These are phyloP conservation scores for Adansonia rubrostipa DNA, from an alignment of 441 rosid genomes.

Conservation along the genomic window DNA sequence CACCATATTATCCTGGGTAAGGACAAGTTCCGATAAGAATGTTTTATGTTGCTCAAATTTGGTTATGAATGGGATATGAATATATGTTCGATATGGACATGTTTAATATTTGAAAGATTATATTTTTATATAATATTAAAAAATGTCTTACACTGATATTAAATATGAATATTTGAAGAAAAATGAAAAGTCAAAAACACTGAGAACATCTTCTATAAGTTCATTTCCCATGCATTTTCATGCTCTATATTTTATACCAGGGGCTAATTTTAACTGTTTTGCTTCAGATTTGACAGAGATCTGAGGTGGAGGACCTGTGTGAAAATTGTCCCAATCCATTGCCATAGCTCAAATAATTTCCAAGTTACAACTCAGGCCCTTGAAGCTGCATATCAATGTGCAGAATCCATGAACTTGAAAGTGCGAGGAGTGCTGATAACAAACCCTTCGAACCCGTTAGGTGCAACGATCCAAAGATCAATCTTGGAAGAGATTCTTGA, in stretches of 20 bases:
- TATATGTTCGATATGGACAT: too few species aligned
- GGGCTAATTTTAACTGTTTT: conserved; percentile 11
- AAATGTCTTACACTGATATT: too few species aligned
- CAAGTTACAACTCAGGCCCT: conserved; percentile 77
- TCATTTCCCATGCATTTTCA: background rate
- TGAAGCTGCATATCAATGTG: conserved; percentile 63
- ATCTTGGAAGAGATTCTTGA: conserved; percentile 71
- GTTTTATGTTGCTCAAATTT: too few species aligned
- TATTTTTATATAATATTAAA: too few species aligned
- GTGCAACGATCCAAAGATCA: conserved; percentile 63
- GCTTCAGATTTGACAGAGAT: conserved; percentile 84
- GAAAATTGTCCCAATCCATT: conserved; percentile 68
- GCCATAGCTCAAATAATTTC: conserved; percentile 79
- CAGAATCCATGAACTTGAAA: conserved; percentile 54
- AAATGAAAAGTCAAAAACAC: too few species aligned
- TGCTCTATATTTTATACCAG: too few species aligned
- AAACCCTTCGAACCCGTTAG: conserved; percentile 92
- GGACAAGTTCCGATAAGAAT: conserved; percentile 1
- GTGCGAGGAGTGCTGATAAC: conserved; percentile 86
- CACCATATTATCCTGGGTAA: conserved; percentile 96
- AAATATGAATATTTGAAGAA: too few species aligned
- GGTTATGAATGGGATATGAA: too few species aligned
- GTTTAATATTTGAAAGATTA: too few species aligned
- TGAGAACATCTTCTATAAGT: too few species aligned
- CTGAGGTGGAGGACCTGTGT: conserved; percentile 93